phyloP scores from a whole-genome alignment of 2,329 filamentous ascomycete genomes.

The Aspergillus oerlinghausenensis region DNA sequence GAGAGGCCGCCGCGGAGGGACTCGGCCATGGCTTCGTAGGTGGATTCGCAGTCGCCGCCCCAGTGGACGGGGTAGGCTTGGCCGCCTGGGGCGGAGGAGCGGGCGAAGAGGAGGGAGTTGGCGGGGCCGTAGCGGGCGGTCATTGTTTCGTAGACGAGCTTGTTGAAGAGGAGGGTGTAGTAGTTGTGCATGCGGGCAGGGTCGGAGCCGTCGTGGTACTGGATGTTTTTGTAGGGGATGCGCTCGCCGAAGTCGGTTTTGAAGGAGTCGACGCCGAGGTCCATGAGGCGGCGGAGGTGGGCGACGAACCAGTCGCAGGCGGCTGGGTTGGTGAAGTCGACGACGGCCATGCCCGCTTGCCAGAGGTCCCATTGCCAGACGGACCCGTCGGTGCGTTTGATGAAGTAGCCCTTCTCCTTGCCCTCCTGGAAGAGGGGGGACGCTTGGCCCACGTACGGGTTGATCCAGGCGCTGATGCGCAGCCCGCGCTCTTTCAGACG shows the following conservation, averaged over 20 bases:
- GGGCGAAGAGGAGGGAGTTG: constrained; percentile 62
- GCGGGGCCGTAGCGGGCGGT: constrained; percentile 48
- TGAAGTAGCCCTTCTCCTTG: constrained; percentile 61
- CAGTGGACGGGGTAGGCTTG: constrained; percentile 67
- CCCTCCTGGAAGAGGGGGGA: constrained; percentile 61
- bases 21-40: constrained; percentile 68
- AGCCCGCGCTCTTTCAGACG: constrained; percentile 61
- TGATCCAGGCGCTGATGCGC: constrained; percentile 72
- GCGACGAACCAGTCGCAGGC: constrained; percentile 61
- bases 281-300: constrained; percentile 61
- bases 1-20: constrained; percentile 62
- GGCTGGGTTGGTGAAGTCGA: constrained; percentile 70
- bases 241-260: constrained; percentile 75
- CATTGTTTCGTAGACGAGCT: constrained; percentile 62
- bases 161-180: constrained; percentile 71
- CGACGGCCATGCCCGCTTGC: constrained; percentile 71
- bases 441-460: constrained; percentile 68
- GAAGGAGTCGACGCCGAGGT: constrained; percentile 65
- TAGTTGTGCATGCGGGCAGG: constrained; percentile 70
- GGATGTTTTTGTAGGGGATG: constrained; percentile 61
- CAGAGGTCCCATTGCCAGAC: constrained; percentile 74
- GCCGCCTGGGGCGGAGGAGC: constrained; percentile 62
- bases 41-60: constrained; percentile 73
- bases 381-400: constrained; percentile 65
- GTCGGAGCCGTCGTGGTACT: constrained; percentile 60